A percentile compares a stretch with the other conserved stretches of the same genome.
These are phyloP conservation scores for Westerdykella aurantiaca DNA, from an alignment of 2,329 filamentous ascomycete species.

Conservation along the genomic window DNA sequence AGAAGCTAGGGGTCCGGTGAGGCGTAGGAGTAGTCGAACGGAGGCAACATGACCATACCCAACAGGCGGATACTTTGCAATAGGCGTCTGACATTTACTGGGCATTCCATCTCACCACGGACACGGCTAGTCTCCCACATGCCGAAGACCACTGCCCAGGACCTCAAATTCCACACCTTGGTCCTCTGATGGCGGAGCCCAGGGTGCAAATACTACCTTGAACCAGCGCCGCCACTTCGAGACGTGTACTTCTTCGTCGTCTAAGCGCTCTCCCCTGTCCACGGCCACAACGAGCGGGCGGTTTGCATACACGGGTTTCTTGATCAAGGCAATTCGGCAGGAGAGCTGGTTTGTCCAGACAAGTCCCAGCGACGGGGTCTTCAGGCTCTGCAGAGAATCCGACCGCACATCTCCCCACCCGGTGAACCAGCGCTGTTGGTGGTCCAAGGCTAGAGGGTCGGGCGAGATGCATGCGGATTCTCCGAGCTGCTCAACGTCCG, in stretches of 20 bases:
- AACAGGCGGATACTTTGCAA: no score
- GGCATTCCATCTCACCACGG: no score
- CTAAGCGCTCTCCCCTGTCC: constrained; percentile 35
- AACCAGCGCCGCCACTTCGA: constrained; percentile 67
- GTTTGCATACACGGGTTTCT: constrained; percentile 52
- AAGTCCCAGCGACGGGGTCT: constrained; percentile 80
- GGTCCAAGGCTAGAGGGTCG: constrained; percentile 66
- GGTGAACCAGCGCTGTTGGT: constrained; percentile 92
- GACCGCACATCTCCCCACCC: constrained; percentile 72
- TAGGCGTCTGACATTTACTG: no score
- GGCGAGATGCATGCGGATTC: constrained; percentile 33
- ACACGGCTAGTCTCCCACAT: constrained; percentile 7
- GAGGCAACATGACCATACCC: no score
- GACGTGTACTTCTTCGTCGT: constrained; percentile 42
- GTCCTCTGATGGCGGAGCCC: constrained; percentile 52
- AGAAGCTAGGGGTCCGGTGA: no score
- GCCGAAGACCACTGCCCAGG: constrained; percentile 19
- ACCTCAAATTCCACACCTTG: constrained; percentile 69
- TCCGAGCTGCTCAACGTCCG: not conserved
- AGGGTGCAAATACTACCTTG: constrained; percentile 85
- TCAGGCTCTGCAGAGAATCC: constrained; percentile 43
- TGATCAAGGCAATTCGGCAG: constrained; percentile 73
- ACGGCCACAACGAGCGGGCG: constrained; percentile 23
- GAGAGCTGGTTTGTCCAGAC: constrained; percentile 90
- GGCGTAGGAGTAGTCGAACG: no score